phyloP scores from a whole-genome alignment of 371 early-diverging fungal species.

The Saksenaea vasiformis region DNA sequence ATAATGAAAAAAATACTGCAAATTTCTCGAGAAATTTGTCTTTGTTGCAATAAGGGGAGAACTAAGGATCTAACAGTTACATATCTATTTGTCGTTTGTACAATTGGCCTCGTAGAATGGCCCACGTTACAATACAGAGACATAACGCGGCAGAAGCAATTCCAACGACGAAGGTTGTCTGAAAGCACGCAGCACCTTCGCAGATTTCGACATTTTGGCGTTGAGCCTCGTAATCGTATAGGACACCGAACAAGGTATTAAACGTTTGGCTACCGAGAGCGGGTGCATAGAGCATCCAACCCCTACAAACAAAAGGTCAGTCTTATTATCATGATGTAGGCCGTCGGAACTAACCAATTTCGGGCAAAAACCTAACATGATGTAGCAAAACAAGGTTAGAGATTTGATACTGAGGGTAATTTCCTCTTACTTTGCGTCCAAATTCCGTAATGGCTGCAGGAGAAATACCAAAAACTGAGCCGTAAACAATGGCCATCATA shows the following conservation, averaged over 20 bases:
- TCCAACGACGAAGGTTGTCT: conserved; percentile 30
- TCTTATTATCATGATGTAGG: not conserved
- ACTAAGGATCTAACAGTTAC: not conserved
- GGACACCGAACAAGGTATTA: conserved; percentile 41
- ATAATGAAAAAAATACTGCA: too few relatives aligned
- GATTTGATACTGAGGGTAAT: not conserved
- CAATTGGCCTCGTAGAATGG: conserved; percentile 32
- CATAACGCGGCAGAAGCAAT: conserved; percentile 22
- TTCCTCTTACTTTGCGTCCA: conserved; percentile 32
- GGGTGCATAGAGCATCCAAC: conserved; percentile 47
- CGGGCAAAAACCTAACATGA: conserved; percentile 42
- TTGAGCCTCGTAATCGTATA: conserved; percentile 36
- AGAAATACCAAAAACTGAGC: conserved; percentile 42
- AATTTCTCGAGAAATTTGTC: too few relatives aligned
- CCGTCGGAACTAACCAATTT: conserved; percentile 31
- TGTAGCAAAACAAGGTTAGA: not conserved
- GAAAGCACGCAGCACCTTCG: conserved; percentile 34
- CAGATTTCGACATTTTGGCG: conserved; percentile 31
- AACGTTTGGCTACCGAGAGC: conserved; percentile 47
- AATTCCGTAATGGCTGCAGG: conserved; percentile 48
- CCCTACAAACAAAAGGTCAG: conserved; percentile 21
- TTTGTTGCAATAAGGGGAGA: too few relatives aligned
- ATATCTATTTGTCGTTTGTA: conserved; percentile 8
- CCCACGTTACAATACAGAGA: conserved; percentile 23
- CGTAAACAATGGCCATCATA: conserved; percentile 39